Base-by-base conservation (phyloP, 495 filamentous ascomycete species). In the Glonium stellatum region DNA sequence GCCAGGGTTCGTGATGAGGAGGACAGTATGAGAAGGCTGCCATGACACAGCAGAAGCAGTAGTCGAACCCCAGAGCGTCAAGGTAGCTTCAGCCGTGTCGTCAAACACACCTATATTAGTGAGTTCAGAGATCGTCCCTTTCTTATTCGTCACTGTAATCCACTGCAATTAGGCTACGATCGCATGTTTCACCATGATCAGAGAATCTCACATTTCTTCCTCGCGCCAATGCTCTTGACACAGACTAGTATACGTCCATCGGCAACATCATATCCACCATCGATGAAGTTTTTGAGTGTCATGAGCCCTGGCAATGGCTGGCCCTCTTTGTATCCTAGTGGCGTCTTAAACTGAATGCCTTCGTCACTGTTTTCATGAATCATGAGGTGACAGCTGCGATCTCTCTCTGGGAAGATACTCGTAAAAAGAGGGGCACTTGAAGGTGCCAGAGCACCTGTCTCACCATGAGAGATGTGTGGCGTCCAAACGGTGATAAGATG, bases 91-190 rank as follows among this genome's bases (percentile, higher is more conserved):
- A 4, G 70, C 73, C 1, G 81, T 86, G 60, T 87, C 78, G 64
- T 88, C 85, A 58, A 84, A 83, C 11, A 87, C 67, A 18, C 72
- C 67, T 10, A 87, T 69, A 51, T 81, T 79, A 25, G 80, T 70
- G 36, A 80, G 71, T 42, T 81, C 73, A 0, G 73, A 65, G 4
- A 67, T 60, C 4, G 68, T 70, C 0, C 67, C 72, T 55, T 78
- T 77, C 60, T 80, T 81, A 46, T 73, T 76, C 1, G 72, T 75
- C 51, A 84, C 73, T 69, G 67, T 22, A 11, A 0, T 18, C 6
- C 2, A 44, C 53, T 22, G n/a, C 1, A 8, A 51, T 25, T 35
- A 47, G 21, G 19, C 55, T 37, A 58, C 27, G 34, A 4, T 13
- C 39, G 12, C 22, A 35, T 35, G 18, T 27, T 47, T 27, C n/a